These are phyloP conservation scores for Ogataea ramenticola DNA, from an alignment of 805 yeast genomes.

Conservation along the genomic window DNA sequence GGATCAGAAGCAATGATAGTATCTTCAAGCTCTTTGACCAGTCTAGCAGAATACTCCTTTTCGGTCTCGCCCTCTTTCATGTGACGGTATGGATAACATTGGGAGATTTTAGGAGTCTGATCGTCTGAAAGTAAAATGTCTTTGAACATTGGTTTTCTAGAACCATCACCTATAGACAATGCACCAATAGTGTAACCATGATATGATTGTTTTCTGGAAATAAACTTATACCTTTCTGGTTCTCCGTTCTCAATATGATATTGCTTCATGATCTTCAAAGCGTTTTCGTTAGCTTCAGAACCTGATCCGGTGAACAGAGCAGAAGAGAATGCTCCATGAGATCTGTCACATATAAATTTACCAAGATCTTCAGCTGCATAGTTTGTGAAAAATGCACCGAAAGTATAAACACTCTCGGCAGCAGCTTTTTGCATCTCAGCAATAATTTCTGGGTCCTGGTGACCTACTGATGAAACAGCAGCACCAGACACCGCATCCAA, in stretches of 20 bases:
- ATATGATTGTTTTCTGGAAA: slow-evolving; percentile 37
- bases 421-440: slow-evolving; percentile 31
- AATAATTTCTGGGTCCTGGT: slow-evolving; percentile 32
- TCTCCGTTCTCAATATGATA: slow-evolving; percentile 36
- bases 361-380: slow-evolving; percentile 35
- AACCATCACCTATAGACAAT: slow-evolving; percentile 31
- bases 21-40: slow-evolving; percentile 35
- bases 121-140: slow-evolving; percentile 18
- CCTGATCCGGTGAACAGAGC: slow-evolving; percentile 57
- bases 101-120: slow-evolving; percentile 24
- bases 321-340: slow-evolving; percentile 31
- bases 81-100: slow-evolving; percentile 27
- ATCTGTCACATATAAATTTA: slow-evolving; percentile 33
- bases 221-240: slow-evolving; percentile 31
- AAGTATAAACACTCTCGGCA: slow-evolving; percentile 30
- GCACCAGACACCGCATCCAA: slow-evolving; percentile 42
- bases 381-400: slow-evolving; percentile 25
- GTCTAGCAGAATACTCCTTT: slow-evolving; percentile 30
- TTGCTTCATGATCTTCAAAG: slow-evolving; percentile 58
- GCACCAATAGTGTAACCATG: slow-evolving; percentile 46
- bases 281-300: slow-evolving; percentile 74
- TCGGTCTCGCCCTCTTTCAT: slow-evolving; percentile 28
- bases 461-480: slow-evolving; percentile 39
- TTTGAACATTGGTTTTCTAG: slow-evolving; percentile 28
- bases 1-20: slow-evolving; percentile 36